Conservation (phyloP, 2,329 filamentous ascomycete species). For the Fusarium sp. region DNA sequence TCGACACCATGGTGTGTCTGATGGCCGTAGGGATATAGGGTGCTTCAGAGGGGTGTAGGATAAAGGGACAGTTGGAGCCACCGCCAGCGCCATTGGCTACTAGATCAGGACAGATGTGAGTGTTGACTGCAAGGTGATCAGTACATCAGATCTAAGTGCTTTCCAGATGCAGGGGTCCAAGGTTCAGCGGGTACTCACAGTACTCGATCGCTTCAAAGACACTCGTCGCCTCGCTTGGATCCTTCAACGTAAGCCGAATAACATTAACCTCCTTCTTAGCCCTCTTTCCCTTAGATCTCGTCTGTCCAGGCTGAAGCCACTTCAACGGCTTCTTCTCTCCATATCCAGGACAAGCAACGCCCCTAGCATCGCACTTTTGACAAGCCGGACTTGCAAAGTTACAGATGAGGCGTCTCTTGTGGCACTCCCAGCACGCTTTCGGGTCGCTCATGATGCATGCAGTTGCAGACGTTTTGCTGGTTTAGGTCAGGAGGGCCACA, state of each 20-base stretch:
- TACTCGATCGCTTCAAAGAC: constrained; percentile 15
- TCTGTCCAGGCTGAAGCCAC: constrained; percentile 37
- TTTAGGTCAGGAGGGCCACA: not conserved
- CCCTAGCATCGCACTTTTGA: constrained; percentile 21
- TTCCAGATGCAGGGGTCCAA: not conserved
- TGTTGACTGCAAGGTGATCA: constrained; percentile 18
- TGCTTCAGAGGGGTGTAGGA: constrained; percentile 1
- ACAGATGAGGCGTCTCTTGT: constrained; percentile 31
- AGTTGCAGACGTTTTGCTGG: not conserved
- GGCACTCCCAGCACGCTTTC: constrained; percentile 37
- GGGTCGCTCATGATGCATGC: not conserved
- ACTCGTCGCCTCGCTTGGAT: not conserved
- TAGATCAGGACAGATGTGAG: constrained; percentile 33
- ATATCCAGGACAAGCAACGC: constrained; percentile 29
- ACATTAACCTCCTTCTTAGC: constrained; percentile 15
- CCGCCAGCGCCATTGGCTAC: constrained; percentile 18
- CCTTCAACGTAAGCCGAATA: not conserved
- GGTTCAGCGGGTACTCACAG: constrained; percentile 1
- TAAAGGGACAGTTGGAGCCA: constrained; percentile 13
- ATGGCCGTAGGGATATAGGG: constrained; percentile 15
- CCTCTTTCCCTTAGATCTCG: constrained; percentile 28
- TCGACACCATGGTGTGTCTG: constrained; percentile 27
- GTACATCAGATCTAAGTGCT: not conserved
- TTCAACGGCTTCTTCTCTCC: constrained; percentile 31
- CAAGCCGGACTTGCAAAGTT: constrained; percentile 30